Evolutionary conservation across 2,329 filamentous ascomycete genomes (phyloP), one percentile per base, ranked within the genome.

Genomic region (Colletotrichum sp.): DNA sequence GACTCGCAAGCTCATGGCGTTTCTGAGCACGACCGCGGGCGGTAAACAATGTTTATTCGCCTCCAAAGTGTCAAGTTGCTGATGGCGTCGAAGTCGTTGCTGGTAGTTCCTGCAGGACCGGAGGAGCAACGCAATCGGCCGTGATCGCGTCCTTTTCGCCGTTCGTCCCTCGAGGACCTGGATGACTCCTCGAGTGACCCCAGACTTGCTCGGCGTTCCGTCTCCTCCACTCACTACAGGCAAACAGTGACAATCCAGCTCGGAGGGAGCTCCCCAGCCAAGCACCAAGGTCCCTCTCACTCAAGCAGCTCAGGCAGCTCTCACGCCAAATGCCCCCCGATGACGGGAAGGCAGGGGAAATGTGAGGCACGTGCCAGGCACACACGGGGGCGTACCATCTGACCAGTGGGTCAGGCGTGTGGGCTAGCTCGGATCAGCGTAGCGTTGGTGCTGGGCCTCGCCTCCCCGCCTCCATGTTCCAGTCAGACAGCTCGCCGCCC

Each of bases 321-420:
- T 26, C 28, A 44, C 71, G 44, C 55, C 52, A 75, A 67, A 52
- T 62, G 52, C 21, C 52, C 39, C 39, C 64, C 69, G 57, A 76
- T 73, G 73, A 76, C 73, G 70, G 73, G 71, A 63, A 76, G 65
- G 65, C 70, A 76, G 59, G 70, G 62, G 59, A 52, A 64, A 8
- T 62, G 28, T 69, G 64, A 69, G 73, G 73, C 73, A 76, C 73
- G 73, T 76, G 73, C 73, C 73, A 76, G 73, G 73, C 49, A 76
- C 73, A 69, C 44, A 76, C 73, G 49, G 57, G 64, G 74, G 39
- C 52, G 57, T 36, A 49, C 72, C 74, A 76, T 76, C 70, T 76
- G 74, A 76, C 74, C 74, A 13, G 65, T 76, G 70, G 70, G 74
- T 76, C 74, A 76, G 74, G 70, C 74, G 65, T 69, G 34, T 28